Percentiles rank a stretch among this genome's conserved stretches.
Evolutionary conservation across 1,284 basidiomycete genomes (phyloP).

Genomic region (Quambalaria eucalypti): DNA sequence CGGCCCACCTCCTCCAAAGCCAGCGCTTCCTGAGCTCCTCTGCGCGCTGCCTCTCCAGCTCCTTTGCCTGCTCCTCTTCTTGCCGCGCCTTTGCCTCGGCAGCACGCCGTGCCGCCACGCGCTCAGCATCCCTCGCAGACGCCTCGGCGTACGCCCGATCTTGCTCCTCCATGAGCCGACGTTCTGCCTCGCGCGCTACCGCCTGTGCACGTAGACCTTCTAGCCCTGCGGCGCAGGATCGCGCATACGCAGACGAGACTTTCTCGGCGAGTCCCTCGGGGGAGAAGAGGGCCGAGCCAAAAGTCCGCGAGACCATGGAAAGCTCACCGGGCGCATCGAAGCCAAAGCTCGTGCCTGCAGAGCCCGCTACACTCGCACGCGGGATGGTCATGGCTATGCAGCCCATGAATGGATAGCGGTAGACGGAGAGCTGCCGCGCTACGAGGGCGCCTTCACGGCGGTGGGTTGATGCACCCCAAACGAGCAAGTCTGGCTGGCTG

Average conservation of each 20-base stretch:
- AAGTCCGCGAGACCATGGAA: background rate
- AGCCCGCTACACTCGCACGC: background rate
- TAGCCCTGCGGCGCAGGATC: background rate
- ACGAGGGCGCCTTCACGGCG: background rate
- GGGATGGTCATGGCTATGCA: background rate
- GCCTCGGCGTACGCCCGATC: background rate
- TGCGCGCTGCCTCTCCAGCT: background rate
- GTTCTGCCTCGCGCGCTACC: background rate
- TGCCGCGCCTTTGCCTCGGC: background rate
- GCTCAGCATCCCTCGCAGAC: background rate
- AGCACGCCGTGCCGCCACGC: no score
- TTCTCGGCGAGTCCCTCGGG: background rate
- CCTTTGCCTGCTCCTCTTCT: background rate
- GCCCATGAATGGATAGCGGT: background rate
- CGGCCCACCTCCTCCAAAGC: background rate
- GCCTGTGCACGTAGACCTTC: background rate
- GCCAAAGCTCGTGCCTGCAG: background rate
- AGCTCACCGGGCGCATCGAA: background rate
- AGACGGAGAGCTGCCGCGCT: background rate
- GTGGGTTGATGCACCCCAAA: background rate
- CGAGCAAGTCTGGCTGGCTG: background rate
- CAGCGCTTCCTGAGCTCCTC: background rate
- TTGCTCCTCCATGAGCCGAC: background rate
- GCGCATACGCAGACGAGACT: background rate
- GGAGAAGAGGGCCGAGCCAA: background rate